Evolutionary conservation across 1,284 basidiomycete species (phyloP).

Genomic region (Ustilago cynodontis): DNA sequence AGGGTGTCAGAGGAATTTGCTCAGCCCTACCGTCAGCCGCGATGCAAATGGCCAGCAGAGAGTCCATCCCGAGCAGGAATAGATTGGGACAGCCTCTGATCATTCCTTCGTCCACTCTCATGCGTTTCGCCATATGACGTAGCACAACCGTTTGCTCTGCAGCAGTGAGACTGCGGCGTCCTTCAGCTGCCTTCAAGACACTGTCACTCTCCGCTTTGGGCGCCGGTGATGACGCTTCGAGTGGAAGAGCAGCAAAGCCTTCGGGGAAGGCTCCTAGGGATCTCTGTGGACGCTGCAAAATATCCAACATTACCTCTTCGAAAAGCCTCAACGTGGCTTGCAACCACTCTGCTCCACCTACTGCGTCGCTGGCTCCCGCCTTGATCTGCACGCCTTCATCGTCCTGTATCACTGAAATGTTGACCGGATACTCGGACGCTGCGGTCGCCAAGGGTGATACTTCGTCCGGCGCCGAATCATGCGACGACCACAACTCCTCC

Average conservation of each 20-base stretch:
- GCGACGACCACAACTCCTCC: no score
- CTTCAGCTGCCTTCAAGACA: neutral
- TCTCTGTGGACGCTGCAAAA: conserved; percentile 10
- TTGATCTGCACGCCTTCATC: conserved; percentile 13
- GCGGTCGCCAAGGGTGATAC: neutral
- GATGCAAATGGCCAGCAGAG: conserved; percentile 23
- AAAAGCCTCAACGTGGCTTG: conserved; percentile 12
- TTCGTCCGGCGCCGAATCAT: no score
- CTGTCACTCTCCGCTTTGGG: no score
- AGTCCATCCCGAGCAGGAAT: conserved; percentile 24
- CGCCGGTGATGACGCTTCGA: neutral
- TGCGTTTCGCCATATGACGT: conserved; percentile 10
- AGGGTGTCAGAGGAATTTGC: conserved; percentile 10
- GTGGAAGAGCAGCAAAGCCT: conserved; percentile 9
- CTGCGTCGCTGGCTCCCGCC: conserved; percentile 22
- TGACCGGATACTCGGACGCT: conserved; percentile 31
- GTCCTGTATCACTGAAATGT: conserved; percentile 22
- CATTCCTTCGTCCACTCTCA: conserved; percentile 4
- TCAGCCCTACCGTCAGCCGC: conserved; percentile 17
- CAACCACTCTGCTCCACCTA: conserved; percentile 16
- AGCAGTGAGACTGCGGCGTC: conserved; percentile 10
- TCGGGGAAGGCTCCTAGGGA: conserved; percentile 16
- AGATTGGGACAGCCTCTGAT: conserved; percentile 17
- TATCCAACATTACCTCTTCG: conserved; percentile 11
- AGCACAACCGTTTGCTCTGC: conserved; percentile 20